Base-by-base conservation (phyloP, 257 asterid genomes). In the Solanum verrucosum region DNA sequence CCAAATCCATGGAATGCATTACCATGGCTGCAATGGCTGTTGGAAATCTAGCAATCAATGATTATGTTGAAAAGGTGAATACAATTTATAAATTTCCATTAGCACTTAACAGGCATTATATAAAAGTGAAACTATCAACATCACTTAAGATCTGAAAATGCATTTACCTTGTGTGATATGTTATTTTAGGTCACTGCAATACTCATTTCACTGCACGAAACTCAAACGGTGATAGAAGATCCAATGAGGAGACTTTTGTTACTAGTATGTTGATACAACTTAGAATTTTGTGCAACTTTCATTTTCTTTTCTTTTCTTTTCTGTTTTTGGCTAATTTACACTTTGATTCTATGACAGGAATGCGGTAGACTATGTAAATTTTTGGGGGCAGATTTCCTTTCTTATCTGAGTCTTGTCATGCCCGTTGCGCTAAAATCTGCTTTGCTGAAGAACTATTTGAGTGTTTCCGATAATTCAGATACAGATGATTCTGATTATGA, bases 401-500 rank as follows among this genome's bases (percentile, higher is more conserved):
- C 70, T 23, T 23, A 9, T 23, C 70, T 60, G 29, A 23, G 29
- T 23, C 70, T 60, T 72, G 29, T 46, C 84, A 52, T 87, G 49
- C 85, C 77, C 29, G 3, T 29, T 8, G 56, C 60, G 31, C 52
- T 87, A 72, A 59, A 87, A 35, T 87, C 84, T 87, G 85, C 88
- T 87, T 18, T 37, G 31, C 73, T 63, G 14, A 56, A 35, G 44
- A 25, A 73, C 38, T 44, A 13, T 40, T 56, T 72, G 35, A 67
- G 42, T 85, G 82, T 63, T 27, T 16, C 73, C 10, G 18, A 68
- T n/a, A 9, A 35, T 71, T 52, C 59, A 27, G 87, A 84, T 31
- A 29, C 88, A 86, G 84, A 52, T 75, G 85, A 87, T 87, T 40
- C 84, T 71, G 75, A 87, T n/a, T 84, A 25, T 67, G 67, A 38